A percentile compares a stretch with the other conserved stretches of the same genome.
phyloP scores from a whole-genome alignment of 805 yeast species.

The Maudiozyma bulderi region DNA sequence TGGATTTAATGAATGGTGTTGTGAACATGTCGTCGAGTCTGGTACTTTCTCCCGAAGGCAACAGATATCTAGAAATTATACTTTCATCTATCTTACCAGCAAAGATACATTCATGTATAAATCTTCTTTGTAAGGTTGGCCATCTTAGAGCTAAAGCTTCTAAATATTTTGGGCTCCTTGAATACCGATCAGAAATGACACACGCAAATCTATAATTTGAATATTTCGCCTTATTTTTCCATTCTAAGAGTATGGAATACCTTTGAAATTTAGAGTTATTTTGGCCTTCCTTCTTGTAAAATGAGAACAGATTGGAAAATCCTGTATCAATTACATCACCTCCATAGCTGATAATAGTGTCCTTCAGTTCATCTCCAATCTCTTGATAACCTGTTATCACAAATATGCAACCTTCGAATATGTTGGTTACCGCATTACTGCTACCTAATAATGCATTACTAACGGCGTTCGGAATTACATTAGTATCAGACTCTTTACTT shows the following conservation, averaged over 20 bases:
- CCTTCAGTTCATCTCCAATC: conserved; percentile 27
- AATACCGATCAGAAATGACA: conserved; percentile 45
- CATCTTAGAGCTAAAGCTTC: conserved; percentile 75
- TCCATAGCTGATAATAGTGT: conserved; percentile 35
- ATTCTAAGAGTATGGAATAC: conserved; percentile 6
- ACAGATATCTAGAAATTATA: conserved; percentile 43
- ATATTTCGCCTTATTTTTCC: conserved; percentile 8
- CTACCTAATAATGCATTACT: background rate
- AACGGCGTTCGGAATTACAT: background rate
- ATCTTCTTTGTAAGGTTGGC: conserved; percentile 65
- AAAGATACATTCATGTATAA: conserved; percentile 41
- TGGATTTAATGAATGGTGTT: conserved; percentile 34
- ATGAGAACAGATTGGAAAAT: conserved; percentile 22
- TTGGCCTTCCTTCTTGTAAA: background rate
- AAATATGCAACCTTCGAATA: conserved; percentile 33
- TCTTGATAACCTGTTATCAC: conserved; percentile 30
- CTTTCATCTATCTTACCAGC: conserved; percentile 5
- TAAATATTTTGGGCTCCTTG: conserved; percentile 65
- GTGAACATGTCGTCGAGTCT: conserved; percentile 19
- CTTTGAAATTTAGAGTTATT: background rate
- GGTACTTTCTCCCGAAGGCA: conserved; percentile 65
- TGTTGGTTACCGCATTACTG: background rate
- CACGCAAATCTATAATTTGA: conserved; percentile 47
- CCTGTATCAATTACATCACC: conserved; percentile 33
- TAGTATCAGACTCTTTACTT: background rate